phyloP scores from a whole-genome alignment of 441 rosid genomes.

The Bocquillonia castaneifolia region DNA sequence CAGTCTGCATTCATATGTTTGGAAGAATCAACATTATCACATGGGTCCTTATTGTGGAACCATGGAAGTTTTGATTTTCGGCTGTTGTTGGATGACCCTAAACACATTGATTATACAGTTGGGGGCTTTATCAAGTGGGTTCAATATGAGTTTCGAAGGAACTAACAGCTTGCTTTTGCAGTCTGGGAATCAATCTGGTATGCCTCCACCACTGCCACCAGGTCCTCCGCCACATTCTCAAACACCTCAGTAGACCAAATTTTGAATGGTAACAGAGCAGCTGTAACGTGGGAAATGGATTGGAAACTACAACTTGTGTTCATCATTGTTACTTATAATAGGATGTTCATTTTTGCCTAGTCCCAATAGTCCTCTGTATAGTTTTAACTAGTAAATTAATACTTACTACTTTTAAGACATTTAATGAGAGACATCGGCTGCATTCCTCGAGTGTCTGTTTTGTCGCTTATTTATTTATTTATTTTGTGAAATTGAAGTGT shows the following conservation, averaged over 20 bases:
- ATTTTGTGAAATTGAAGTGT: not conserved
- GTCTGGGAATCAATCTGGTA: constrained; percentile 57
- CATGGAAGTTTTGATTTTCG: not conserved
- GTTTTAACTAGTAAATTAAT: not conserved
- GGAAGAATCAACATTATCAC: not conserved
- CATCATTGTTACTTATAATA: not conserved
- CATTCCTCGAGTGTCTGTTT: not conserved
- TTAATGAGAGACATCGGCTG: constrained; percentile 10
- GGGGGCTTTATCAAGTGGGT: not conserved
- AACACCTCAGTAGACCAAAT: constrained; percentile 30
- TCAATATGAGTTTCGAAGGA: not conserved
- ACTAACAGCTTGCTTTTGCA: constrained; percentile 29
- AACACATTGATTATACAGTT: not conserved
- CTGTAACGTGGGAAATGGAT: not conserved
- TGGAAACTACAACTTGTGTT: not conserved
- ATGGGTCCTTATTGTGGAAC: not conserved
- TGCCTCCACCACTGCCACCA: constrained; percentile 47
- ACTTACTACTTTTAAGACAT: not conserved
- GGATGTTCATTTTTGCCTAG: not conserved
- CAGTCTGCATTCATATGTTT: not conserved
- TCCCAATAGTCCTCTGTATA: not conserved
- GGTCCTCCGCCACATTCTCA: constrained; percentile 67
- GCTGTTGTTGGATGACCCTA: not conserved
- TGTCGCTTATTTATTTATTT: not conserved
- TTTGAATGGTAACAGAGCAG: not conserved